Evolutionary conservation across 139 green algal genomes (phyloP), one percentile per base, ranked within the genome.

Genomic region (Chlorella sp.): DNA sequence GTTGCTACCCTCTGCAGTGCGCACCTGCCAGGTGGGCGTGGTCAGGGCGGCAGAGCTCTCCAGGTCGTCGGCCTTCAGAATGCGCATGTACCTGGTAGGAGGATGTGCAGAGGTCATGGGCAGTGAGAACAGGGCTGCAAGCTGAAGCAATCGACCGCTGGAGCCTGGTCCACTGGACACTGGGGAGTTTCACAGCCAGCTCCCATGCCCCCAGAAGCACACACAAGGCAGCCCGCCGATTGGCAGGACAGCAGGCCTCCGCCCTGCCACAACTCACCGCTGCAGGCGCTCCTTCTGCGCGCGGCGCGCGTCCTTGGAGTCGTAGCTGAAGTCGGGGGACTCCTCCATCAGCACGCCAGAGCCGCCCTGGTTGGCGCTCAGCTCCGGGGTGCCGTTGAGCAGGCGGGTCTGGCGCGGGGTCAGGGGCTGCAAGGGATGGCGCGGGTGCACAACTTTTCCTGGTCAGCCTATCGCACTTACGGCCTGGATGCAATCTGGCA

Each of bases 261-360:
- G 11, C 15, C 18, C 32, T 34, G 4, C 4, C 4, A 23, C 7
- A 11, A 5, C 75, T 55, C 75, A 82, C 75, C 38, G 47, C 56
- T 70, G 55, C 75, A 82, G 56, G 6, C 75, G 75, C 23, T 67
- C 55, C 34, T 38, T 23, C 75, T 71, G 55, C 7, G 25, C 28
- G n/a, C 23, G 32, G 23, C 75, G 75, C 4, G 38, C n/a, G 3
- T 86, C 39, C 44, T 74, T 65, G n/a, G 71, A 80, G 26, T 74
- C 86, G 30, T 80, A 89, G 28, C 74, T 28, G 36, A 84, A 87
- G 30, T 81, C 80, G 0, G 86, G 36, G 28, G 89, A 87, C 56
- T 90, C 88, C 74, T 90, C 87, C 7, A 68, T 67, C 23, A 90
- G 41, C n/a, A 68, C 26, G 5, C 34, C 56, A 3, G 38, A 1